These are phyloP conservation scores for Sporisorium graminicola DNA, from an alignment of 1,284 basidiomycete species.

Conservation along the genomic window DNA sequence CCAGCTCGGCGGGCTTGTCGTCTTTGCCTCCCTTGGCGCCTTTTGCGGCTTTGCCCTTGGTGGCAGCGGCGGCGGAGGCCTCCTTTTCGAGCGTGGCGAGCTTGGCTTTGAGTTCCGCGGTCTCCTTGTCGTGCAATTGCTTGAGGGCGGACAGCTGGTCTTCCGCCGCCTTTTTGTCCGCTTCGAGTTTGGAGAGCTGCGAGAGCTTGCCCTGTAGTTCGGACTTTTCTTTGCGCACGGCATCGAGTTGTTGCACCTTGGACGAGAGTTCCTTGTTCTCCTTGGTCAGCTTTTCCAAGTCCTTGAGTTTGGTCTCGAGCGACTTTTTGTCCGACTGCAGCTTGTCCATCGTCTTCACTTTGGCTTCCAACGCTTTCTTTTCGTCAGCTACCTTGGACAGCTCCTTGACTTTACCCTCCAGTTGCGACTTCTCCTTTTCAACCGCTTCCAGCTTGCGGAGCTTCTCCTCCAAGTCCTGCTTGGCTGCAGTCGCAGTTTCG, in stretches of 20 bases:
- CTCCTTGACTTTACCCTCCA: slow-evolving; percentile 3
- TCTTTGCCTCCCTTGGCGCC: neutral
- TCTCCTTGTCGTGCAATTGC: slow-evolving; percentile 1
- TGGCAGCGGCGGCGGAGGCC: neutral
- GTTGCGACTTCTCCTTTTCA: neutral
- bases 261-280: slow-evolving; percentile 57
- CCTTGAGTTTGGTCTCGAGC: slow-evolving; percentile 26
- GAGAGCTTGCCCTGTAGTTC: slow-evolving; percentile 17
- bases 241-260: slow-evolving; percentile 79
- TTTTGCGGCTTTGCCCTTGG: neutral
- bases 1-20: slow-evolving; percentile 7
- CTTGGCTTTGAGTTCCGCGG: slow-evolving; percentile 13
- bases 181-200: neutral
- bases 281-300: slow-evolving; percentile 23
- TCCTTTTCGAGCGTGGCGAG: slow-evolving; percentile 13
- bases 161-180: slow-evolving; percentile 17
- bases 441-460: neutral
- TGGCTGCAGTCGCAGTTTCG: slow-evolving; percentile 9
- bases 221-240: slow-evolving; percentile 74
- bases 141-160: neutral
- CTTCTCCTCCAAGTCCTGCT: slow-evolving; percentile 37
- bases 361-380: slow-evolving; percentile 73
- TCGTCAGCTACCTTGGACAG: slow-evolving; percentile 93
- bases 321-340: slow-evolving; percentile 15
- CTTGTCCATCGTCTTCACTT: slow-evolving; percentile 38